phyloP scores from a whole-genome alignment of 768 basidiomycete genomes.

The Boletus vinaceobasis region DNA sequence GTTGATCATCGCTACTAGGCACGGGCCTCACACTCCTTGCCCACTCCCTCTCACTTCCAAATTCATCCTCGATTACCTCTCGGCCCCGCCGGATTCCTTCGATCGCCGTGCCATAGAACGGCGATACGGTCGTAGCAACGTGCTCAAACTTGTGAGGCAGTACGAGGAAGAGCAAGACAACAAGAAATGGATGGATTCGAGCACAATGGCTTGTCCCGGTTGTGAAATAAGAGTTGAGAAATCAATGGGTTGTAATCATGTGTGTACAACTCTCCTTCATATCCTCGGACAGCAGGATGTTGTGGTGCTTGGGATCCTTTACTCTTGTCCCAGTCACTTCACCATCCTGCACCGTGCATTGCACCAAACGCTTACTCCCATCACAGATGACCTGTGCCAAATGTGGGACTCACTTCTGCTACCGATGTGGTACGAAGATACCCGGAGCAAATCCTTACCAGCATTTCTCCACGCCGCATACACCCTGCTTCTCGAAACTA shows the following conservation, averaged over 20 bases:
- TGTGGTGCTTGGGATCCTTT: background rate
- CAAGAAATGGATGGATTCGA: conserved; percentile 64
- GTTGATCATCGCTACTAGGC: conserved; percentile 47
- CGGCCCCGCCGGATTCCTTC: conserved; percentile 47
- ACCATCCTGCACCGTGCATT: background rate
- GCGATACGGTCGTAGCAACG: conserved; percentile 58
- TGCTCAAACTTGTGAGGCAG: conserved; percentile 56
- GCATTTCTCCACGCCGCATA: conserved; percentile 60
- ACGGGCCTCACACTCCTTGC: conserved; percentile 74
- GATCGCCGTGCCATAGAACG: conserved; percentile 53
- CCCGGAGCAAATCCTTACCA: conserved; percentile 51
- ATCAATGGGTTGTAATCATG: conserved; percentile 83
- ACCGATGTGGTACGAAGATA: conserved; percentile 64
- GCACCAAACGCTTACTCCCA: background rate
- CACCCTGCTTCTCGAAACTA: conserved; percentile 58
- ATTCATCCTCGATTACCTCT: conserved; percentile 65
- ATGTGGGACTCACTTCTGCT: conserved; percentile 79
- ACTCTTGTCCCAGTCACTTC: background rate
- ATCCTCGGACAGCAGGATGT: background rate
- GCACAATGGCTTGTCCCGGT: conserved; percentile 70
- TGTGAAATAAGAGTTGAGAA: conserved; percentile 76
- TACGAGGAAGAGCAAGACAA: conserved; percentile 76
- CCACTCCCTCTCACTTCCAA: conserved; percentile 63
- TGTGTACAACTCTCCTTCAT: conserved; percentile 35
- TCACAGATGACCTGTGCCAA: conserved; percentile 74